Conservation (phyloP, 2,329 filamentous ascomycete species). For the Cytospora leucostoma region DNA sequence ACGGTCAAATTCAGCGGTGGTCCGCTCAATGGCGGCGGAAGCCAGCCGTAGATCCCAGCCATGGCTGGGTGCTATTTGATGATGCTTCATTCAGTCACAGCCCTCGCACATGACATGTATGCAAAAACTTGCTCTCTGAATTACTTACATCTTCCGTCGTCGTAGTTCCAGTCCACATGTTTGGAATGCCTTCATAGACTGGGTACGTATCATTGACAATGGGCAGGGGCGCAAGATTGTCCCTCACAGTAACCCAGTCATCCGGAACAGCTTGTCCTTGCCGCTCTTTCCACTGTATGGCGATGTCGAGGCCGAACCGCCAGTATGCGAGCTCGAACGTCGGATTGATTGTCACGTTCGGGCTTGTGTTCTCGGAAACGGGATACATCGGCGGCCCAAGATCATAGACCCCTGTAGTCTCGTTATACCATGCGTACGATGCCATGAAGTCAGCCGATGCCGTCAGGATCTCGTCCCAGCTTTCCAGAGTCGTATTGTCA, state of each 20-base stretch:
- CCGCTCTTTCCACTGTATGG: conserved; percentile 53
- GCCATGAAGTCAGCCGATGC: conserved; percentile 61
- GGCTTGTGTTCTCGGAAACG: conserved; percentile 58
- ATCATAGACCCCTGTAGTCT: conserved; percentile 52
- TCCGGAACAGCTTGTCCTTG: conserved; percentile 46
- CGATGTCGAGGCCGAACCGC: conserved; percentile 60
- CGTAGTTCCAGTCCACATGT: conserved; percentile 44
- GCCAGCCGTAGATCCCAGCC: conserved; percentile 45
- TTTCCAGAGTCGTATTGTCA: conserved; percentile 44
- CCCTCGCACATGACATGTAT: background rate
- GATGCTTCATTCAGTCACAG: background rate
- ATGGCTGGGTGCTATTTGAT: conserved; percentile 41
- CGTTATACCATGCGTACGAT: conserved; percentile 57
- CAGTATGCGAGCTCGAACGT: conserved; percentile 64
- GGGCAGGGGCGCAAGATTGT: conserved; percentile 56
- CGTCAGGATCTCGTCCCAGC: conserved; percentile 56
- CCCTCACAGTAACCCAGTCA: conserved; percentile 50
- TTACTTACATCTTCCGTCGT: conserved; percentile 40
- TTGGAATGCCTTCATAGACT: conserved; percentile 52
- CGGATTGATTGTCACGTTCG: conserved; percentile 58
- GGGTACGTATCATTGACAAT: conserved; percentile 52
- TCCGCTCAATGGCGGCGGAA: conserved; percentile 43
- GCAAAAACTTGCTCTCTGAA: background rate
- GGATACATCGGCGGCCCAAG: conserved; percentile 49
- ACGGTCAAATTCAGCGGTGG: conserved; percentile 39